Conservation (phyloP, 2,329 filamentous ascomycete genomes). For the Talaromyces rugulosus region DNA sequence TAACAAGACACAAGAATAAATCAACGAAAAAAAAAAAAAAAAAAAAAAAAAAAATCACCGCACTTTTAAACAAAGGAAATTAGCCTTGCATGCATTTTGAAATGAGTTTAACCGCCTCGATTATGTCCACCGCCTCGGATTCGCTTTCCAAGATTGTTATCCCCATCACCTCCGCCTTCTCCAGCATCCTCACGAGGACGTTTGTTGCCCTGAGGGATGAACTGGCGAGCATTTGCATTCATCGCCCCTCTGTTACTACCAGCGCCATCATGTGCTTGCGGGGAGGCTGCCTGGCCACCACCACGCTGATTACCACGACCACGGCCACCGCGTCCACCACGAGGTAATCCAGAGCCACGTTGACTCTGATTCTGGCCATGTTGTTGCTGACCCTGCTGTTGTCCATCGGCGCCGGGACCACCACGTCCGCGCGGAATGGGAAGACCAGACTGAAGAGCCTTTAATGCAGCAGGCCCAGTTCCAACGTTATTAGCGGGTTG, state of each 20-base stretch:
- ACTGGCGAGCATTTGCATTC: conserved; percentile 49
- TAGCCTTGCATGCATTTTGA: conserved; percentile 1
- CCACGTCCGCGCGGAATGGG: conserved; percentile 41
- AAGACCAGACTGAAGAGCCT: conserved; percentile 42
- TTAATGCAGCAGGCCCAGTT: conserved; percentile 37
- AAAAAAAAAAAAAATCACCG: background rate
- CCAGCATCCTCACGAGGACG: conserved; percentile 50
- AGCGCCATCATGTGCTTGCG: conserved; percentile 25
- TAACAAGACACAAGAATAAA: background rate
- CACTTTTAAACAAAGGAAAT: conserved; percentile 14
- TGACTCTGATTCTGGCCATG: background rate
- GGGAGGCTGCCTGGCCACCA: conserved; percentile 24
- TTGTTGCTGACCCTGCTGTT: conserved; percentile 9
- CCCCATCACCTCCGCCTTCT: conserved; percentile 25
- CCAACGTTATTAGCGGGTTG: conserved; percentile 21
- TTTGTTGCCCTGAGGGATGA: conserved; percentile 56
- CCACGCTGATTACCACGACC: conserved; percentile 29
- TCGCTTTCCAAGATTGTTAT: conserved; percentile 36
- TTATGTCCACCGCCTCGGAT: conserved; percentile 41
- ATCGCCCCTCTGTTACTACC: conserved; percentile 36
- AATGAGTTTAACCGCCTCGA: conserved; percentile 21
- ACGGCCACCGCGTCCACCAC: conserved; percentile 38
- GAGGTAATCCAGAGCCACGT: conserved; percentile 17
- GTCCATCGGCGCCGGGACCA: conserved; percentile 16
- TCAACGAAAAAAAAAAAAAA: background rate